Conservation (phyloP, 768 basidiomycete genomes). For the Psilocybe subaeruginosa region DNA sequence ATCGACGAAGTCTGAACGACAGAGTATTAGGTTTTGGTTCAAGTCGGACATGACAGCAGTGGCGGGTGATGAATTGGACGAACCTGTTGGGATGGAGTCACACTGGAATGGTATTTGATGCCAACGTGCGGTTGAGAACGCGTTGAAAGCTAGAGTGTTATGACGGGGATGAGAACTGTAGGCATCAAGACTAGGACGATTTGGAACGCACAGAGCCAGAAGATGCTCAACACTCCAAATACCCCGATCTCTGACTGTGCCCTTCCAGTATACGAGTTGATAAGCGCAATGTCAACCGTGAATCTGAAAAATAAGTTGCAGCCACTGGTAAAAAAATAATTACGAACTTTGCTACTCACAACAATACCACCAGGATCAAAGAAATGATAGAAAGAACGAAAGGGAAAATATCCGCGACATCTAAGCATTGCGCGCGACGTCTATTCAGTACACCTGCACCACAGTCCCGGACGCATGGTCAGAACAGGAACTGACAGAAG, state of each 20-base stretch:
- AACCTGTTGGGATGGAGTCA: conserved; percentile 49
- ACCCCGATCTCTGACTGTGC: conserved; percentile 51
- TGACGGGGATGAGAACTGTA: neutral
- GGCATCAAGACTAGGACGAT: neutral
- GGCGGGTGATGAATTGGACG: conserved; percentile 9
- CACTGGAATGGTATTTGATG: conserved; percentile 48
- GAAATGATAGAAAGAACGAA: conserved; percentile 59
- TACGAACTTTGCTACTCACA: conserved; percentile 34
- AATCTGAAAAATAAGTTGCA: conserved; percentile 32
- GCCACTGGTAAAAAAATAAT: neutral
- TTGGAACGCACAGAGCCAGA: conserved; percentile 54
- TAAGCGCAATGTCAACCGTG: conserved; percentile 41
- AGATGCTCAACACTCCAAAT: conserved; percentile 46
- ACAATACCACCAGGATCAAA: conserved; percentile 40
- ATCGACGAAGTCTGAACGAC: conserved; percentile 40
- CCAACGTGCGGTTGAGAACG: conserved; percentile 66
- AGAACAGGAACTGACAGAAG: conserved; percentile 49
- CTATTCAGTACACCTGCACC: neutral
- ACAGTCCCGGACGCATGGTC: too few relatives aligned
- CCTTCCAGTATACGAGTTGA: conserved; percentile 46
- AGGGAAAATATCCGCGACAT: conserved; percentile 63
- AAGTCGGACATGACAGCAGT: neutral
- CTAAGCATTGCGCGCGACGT: conserved; percentile 27
- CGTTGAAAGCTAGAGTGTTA: conserved; percentile 48
- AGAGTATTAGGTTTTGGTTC: neutral